Evolutionary conservation across 495 filamentous ascomycete genomes (phyloP).

Genomic region (Apiosordaria backusii): DNA sequence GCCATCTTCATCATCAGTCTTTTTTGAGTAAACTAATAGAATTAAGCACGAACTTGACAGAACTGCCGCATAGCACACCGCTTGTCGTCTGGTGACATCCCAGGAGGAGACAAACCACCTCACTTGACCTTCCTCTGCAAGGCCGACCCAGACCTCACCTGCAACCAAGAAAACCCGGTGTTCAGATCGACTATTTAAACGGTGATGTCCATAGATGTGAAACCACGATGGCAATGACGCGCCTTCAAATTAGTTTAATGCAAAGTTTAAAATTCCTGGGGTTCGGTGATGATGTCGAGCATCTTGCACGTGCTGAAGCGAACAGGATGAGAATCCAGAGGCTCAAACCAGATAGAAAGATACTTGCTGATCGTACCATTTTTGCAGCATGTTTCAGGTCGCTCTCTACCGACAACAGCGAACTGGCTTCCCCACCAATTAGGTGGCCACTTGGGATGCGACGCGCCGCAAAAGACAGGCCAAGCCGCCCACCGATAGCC

Average conservation of each 20-base stretch:
- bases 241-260: background rate
- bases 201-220: background rate
- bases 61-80: background rate
- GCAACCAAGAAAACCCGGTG: background rate
- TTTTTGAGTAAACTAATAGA: background rate
- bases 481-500: constrained; percentile 2
- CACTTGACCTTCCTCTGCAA: background rate
- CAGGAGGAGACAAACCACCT: background rate
- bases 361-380: background rate
- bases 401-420: background rate
- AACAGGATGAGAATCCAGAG: background rate
- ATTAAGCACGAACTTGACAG: background rate
- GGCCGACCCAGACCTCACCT: background rate
- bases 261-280: background rate
- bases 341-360: background rate
- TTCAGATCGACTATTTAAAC: background rate
- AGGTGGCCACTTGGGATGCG: background rate
- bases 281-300: background rate
- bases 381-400: background rate
- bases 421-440: background rate
- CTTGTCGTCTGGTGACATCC: background rate
- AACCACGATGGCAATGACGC: background rate
- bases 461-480: background rate
- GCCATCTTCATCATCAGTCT: background rate
- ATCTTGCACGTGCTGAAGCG: background rate